These are phyloP conservation scores for Halophytophthora polymorphica DNA, from an alignment of 352 stramenopile species.

Conservation along the genomic window DNA sequence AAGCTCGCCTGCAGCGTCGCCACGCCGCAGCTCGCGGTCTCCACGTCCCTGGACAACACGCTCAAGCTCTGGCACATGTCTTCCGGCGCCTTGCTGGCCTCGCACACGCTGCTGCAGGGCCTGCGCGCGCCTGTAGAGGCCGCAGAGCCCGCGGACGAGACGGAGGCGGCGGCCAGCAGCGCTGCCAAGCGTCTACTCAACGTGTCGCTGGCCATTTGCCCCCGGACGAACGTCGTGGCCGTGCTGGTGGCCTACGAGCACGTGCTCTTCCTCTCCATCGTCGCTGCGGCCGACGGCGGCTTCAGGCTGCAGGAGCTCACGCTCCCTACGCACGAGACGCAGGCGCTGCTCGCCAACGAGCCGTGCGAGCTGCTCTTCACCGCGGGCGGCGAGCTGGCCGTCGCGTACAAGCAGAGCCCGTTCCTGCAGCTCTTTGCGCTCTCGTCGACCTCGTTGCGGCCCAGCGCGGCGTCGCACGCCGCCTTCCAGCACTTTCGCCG, in stretches of 20 bases:
- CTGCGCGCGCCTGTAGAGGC: conserved; percentile 30
- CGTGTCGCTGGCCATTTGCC: conserved; percentile 58
- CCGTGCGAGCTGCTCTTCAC: conserved; percentile 53
- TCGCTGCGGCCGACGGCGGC: conserved; percentile 8
- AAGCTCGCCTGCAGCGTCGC: conserved; percentile 44
- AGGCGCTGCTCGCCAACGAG: conserved; percentile 38
- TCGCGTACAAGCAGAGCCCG: conserved; percentile 63
- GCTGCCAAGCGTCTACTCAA: conserved; percentile 47
- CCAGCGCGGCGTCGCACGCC: conserved; percentile 11
- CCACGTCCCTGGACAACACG: conserved; percentile 79
- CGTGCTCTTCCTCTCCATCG: conserved; percentile 59
- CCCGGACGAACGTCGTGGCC: conserved; percentile 48
- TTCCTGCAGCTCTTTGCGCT: conserved; percentile 63
- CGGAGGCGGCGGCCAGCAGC: conserved; percentile 14
- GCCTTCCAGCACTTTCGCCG: conserved; percentile 43
- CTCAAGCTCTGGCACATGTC: conserved; percentile 74
- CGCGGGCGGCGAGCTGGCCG: conserved; percentile 31
- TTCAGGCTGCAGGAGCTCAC: conserved; percentile 25
- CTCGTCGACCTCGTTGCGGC: conserved; percentile 16
- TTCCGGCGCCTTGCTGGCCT: conserved; percentile 49
- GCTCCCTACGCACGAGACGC: conserved; percentile 23
- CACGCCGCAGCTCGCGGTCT: conserved; percentile 55
- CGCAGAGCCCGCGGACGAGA: conserved; percentile 23
- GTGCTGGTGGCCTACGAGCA: conserved; percentile 49
- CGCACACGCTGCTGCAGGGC: conserved; percentile 36